Conservation (phyloP, 1,284 basidiomycete species). For the Hypsizygus ulmarius region DNA sequence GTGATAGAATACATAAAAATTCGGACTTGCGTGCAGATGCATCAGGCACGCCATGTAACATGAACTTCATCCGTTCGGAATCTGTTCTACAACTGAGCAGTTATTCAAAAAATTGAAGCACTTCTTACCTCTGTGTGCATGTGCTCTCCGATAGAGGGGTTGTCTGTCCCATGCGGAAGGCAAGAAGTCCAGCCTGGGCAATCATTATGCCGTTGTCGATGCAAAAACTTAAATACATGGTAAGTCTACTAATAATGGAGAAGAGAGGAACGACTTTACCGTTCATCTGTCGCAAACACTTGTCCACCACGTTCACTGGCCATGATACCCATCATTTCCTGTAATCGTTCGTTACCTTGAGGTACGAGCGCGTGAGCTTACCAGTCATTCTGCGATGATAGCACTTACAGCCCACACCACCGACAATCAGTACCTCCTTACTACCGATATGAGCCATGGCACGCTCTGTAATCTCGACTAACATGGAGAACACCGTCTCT, state of each 20-base stretch:
- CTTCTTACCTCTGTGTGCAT: constrained; percentile 81
- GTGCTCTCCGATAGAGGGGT: constrained; percentile 79
- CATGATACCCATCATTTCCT: constrained; percentile 99
- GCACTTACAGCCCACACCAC: constrained; percentile 93
- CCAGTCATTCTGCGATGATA: neutral
- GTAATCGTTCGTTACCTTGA: constrained; percentile 86
- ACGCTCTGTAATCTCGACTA: constrained; percentile 98
- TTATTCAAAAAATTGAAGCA: constrained; percentile 8
- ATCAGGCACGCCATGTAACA: constrained; percentile 77
- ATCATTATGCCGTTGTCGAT: constrained; percentile 99
- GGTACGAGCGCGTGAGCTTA: neutral
- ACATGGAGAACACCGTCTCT: constrained; percentile 97
- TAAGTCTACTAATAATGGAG: neutral
- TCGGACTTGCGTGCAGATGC: neutral
- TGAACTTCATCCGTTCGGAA: constrained; percentile 91
- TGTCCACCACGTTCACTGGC: constrained; percentile 84
- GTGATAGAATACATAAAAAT: constrained; percentile 4
- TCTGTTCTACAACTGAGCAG: constrained; percentile 39
- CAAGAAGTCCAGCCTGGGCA: constrained; percentile 93
- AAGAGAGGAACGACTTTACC: constrained; percentile 43
- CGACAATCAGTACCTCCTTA: constrained; percentile 95
- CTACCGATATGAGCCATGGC: constrained; percentile 99
- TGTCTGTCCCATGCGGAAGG: constrained; percentile 87
- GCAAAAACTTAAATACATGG: constrained; percentile 71
- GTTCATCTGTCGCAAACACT: constrained; percentile 95